These are phyloP conservation scores for Trichodelitschia bisporula DNA, from an alignment of 495 filamentous ascomycete species.

Conservation along the genomic window DNA sequence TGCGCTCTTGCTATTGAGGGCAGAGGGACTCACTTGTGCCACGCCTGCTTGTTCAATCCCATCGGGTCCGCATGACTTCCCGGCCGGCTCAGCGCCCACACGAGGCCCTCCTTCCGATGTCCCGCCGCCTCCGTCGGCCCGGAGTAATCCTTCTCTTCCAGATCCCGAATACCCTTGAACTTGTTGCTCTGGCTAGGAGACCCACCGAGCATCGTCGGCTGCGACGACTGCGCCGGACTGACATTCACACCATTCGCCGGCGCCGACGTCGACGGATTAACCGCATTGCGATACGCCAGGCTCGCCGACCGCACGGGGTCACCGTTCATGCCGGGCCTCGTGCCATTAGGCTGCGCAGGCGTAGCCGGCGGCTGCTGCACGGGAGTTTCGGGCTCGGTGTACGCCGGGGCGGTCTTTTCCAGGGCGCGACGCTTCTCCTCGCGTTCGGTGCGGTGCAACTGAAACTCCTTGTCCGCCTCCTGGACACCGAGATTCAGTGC, in stretches of 20 bases:
- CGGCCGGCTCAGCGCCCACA: conserved; percentile 85
- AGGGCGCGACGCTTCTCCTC: conserved; percentile 76
- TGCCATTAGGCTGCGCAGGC: conserved; percentile 1
- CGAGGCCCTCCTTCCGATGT: conserved; percentile 67
- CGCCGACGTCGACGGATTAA: not conserved
- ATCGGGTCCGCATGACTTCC: conserved; percentile 90
- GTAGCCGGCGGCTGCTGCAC: conserved; percentile 2
- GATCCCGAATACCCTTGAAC: conserved; percentile 71
- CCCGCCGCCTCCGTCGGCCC: conserved; percentile 15
- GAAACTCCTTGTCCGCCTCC: conserved; percentile 85
- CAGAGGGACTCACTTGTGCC: conserved; percentile 79
- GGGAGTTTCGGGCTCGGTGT: conserved; percentile 44
- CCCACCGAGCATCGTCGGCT: conserved; percentile 3
- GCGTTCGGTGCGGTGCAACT: conserved; percentile 73
- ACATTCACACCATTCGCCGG: not conserved
- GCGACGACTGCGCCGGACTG: not conserved
- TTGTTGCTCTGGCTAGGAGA: conserved; percentile 31
- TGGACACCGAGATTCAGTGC: conserved; percentile 75
- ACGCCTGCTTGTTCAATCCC: conserved; percentile 84
- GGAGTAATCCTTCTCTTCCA: conserved; percentile 53
- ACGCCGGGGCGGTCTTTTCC: conserved; percentile 70
- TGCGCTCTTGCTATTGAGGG: too few relatives aligned
- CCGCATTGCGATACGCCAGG: not conserved
- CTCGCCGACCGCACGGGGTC: too few relatives aligned
- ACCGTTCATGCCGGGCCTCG: conserved; percentile 1